phyloP scores from a whole-genome alignment of 2,329 filamentous ascomycete species.

The Aschersonia sp. region DNA sequence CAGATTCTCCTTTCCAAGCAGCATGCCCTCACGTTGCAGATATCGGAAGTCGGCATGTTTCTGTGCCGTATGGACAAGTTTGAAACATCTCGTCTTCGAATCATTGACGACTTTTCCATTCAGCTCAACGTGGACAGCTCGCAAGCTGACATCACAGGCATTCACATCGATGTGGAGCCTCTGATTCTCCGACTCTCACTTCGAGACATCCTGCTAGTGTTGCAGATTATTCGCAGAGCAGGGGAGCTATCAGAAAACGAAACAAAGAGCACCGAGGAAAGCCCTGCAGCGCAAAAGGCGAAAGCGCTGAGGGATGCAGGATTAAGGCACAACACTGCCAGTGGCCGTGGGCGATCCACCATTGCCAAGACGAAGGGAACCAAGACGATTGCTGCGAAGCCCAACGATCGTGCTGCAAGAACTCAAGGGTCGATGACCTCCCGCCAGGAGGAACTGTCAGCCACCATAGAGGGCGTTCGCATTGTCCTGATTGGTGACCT shows the following conservation, averaged over 20 bases:
- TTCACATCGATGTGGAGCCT: conserved; percentile 80
- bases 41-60: conserved; percentile 95
- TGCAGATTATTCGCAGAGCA: conserved; percentile 84
- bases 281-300: conserved; percentile 36
- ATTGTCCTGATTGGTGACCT: conserved; percentile 90
- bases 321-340: conserved; percentile 40
- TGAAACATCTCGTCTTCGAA: conserved; percentile 75
- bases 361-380: conserved; percentile 26
- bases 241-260: conserved; percentile 68
- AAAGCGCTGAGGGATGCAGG: conserved; percentile 35
- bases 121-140: conserved; percentile 73
- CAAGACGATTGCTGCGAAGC: conserved; percentile 19
- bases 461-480: conserved; percentile 74
- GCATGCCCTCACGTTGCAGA: conserved; percentile 82
- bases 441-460: conserved; percentile 62
- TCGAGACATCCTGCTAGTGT: conserved; percentile 83
- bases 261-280: conserved; percentile 24
- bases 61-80: conserved; percentile 97
- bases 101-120: conserved; percentile 92
- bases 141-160: conserved; percentile 50
- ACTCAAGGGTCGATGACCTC: conserved; percentile 3
- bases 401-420: conserved; percentile 9
- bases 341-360: conserved; percentile 39
- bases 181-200: conserved; percentile 81
- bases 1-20: conserved; percentile 88